Evolutionary conservation across 106 monocot genomes (phyloP), one percentile per base, ranked within the genome.

Genomic region (Narthecium ossifragum): DNA sequence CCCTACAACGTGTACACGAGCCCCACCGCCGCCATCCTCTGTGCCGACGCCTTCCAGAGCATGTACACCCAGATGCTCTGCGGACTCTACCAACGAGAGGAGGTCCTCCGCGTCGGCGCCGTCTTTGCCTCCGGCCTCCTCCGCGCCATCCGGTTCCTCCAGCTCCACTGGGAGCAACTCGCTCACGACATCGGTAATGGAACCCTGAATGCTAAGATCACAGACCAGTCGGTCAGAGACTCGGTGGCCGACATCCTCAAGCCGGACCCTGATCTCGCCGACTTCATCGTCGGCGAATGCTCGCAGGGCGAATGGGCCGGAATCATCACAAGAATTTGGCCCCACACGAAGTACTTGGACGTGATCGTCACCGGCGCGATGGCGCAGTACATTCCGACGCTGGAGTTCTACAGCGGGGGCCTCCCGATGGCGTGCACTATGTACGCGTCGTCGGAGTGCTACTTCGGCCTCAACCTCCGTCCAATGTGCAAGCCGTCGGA

Each of bases 121-220:
- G 80, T 85, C 34, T 85, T 85, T 57, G 80, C 85, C 34, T 85
- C 85, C n/a, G 85, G 85, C 51, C 73, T 85, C 40, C 75, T 80
- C 55, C 80, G 85, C 25, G 76, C 80, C 23, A 76, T 85, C 62
- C 85, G 76, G 37, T 85, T 85, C 68, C 77, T 85, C 47, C 80
- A 80, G 57, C 76, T 85, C 18, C 53, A 85, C 67, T 80, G 73
- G 70, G 47, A 65, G 23, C 18, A 68, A 24, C 71, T 84, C 45
- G 68, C 75, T 4, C 22, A 20, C 25, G 84, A 84, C 65, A 72
- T 84, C 65, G 48, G 58, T 10, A 13, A 64, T 31, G 84, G 84
- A 6, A 21, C 45, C 2, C 67, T 84, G 20, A 79, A 45, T 15
- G 6, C 51, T n/a, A 51, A 46, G 18, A 61, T 80, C 63, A 53